Conservation (phyloP, 2,329 filamentous ascomycete species). For the Neonectria faginata region DNA sequence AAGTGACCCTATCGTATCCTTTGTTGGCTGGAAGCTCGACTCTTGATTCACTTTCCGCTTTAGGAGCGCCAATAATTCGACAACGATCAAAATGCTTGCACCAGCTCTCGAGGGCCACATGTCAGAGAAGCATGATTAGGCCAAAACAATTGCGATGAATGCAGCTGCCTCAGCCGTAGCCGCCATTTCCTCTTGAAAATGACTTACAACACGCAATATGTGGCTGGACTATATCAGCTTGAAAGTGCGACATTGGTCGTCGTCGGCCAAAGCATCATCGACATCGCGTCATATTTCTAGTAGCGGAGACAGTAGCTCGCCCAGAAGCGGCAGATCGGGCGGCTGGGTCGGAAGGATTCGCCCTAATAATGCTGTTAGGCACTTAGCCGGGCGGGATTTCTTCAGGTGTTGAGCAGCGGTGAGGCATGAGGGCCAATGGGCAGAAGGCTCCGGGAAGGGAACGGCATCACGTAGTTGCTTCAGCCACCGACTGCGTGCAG, state of each 20-base stretch:
- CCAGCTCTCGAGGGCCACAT: not conserved
- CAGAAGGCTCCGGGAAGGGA: not conserved
- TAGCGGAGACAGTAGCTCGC: slow-evolving; percentile 21
- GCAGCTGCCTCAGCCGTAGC: slow-evolving; percentile 20
- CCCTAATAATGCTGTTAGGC: slow-evolving; percentile 1
- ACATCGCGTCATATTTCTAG: slow-evolving; percentile 1
- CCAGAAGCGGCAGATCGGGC: slow-evolving; percentile 15
- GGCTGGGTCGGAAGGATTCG: slow-evolving; percentile 16
- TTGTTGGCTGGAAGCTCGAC: not conserved
- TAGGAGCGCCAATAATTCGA: not conserved
- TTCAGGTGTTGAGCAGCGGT: not conserved
- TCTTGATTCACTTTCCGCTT: not conserved
- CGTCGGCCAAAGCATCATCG: not conserved
- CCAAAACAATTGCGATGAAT: slow-evolving; percentile 9
- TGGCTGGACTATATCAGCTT: not conserved
- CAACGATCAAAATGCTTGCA: not conserved
- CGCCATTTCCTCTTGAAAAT: too few relatives aligned
- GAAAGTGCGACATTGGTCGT: not conserved
- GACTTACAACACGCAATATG: too few relatives aligned
- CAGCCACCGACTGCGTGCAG: not conserved
- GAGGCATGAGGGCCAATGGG: slow-evolving; percentile 3
- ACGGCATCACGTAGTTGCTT: not conserved
- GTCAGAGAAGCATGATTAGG: not conserved
- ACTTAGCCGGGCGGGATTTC: slow-evolving; percentile 5
- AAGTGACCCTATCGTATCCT: not conserved